phyloP scores from a whole-genome alignment of 2,329 filamentous ascomycete genomes.

The Chrysoporthe cubensis region DNA sequence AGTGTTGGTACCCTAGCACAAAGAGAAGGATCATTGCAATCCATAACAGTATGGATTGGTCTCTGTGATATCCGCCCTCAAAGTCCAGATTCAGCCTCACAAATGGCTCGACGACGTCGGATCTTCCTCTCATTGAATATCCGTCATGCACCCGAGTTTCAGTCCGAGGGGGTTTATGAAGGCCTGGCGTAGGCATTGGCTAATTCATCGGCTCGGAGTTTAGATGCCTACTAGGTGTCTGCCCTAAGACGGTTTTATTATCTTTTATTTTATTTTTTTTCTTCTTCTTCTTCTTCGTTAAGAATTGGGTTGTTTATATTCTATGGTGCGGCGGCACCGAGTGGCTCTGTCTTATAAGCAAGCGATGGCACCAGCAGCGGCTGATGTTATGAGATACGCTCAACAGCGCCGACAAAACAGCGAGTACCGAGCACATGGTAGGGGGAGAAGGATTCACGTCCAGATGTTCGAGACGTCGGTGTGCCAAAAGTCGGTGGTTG shows the following conservation, averaged over 20 bases:
- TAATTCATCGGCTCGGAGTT: neutral
- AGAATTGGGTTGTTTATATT: neutral
- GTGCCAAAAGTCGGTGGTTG: neutral
- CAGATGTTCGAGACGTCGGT: neutral
- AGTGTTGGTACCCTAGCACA: neutral
- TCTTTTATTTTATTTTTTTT: neutral
- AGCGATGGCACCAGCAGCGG: neutral
- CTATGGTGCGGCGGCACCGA: neutral
- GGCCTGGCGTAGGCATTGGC: neutral
- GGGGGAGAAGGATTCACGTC: neutral
- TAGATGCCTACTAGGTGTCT: neutral
- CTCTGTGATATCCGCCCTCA: neutral
- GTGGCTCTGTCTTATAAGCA: neutral
- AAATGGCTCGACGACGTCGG: neutral
- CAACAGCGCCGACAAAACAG: neutral
- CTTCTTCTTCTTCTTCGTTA: neutral
- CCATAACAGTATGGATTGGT: neutral
- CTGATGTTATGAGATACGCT: neutral
- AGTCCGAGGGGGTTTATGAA: neutral
- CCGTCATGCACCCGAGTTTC: neutral
- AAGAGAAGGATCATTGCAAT: neutral
- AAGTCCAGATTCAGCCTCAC: neutral
- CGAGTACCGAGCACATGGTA: neutral
- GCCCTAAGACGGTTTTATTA: neutral
- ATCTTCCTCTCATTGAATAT: neutral